Base-by-base conservation (phyloP, 306 rosid genomes). In the Malus sieversii region DNA sequence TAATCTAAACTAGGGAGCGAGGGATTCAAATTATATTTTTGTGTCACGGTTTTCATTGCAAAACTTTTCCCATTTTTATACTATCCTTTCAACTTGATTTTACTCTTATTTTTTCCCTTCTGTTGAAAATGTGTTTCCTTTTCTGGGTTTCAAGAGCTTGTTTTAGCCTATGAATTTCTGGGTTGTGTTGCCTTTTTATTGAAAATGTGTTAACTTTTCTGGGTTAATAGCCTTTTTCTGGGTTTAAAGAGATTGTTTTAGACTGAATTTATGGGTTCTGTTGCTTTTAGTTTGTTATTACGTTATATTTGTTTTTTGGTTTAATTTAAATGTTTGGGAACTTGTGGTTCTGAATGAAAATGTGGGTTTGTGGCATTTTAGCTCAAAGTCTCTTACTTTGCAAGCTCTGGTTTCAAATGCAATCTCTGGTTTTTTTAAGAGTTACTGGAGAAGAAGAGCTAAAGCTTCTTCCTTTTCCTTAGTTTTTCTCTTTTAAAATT, bases 341-440 rank as follows among this genome's bases (percentile, higher is more conserved):
- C 35, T 63, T 46, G 44, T 83, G 72, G n/a, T 65, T 70, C 57
- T 63, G 67, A 40, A 25, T 52, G 74, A 72, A 23, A 77, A 78
- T 70, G 72, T 15, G 53, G 59, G 59, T 72, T 57, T 72, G 75
- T 60, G 44, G 2, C 8, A 3, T 16, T 68, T 78, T 58, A 55
- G n/a, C 66, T 61, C 35, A 66, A 71, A 59, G 65, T 15, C 48
- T 70, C 27, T 33, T 60, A 16, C 22, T 27, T 78, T 66, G 25
- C 46, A 44, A 72, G 38, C 61, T 75, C 19, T 10, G 33, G 62
- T 32, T 22, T 19, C 3, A 10, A 42, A 42, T 11, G 72, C 33
- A n/a, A 14, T 46, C 23, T 62, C 30, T 18, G 42, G 42, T 38
- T 38, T 38, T 27, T 38, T 38, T 13, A 57, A 52, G 55, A 45